These are phyloP conservation scores for Besnoitia besnoiti DNA, from an alignment of 169 alveolate species.

Conservation along the genomic window DNA sequence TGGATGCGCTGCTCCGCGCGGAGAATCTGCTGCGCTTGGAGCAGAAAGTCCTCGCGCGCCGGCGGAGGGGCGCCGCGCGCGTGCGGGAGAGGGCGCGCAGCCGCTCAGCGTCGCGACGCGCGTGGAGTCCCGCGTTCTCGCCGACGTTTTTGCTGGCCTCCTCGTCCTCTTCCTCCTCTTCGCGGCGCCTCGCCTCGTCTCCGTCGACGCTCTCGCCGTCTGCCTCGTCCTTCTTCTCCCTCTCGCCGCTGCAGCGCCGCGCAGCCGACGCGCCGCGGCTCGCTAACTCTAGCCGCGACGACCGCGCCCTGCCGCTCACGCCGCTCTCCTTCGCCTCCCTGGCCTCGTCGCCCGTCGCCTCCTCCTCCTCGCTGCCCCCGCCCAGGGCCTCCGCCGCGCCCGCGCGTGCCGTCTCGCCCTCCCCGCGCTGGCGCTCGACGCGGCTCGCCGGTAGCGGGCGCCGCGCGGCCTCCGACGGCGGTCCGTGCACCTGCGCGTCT, in stretches of 20 bases:
- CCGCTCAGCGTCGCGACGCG: not conserved
- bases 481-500: not conserved
- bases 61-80: too few relatives aligned
- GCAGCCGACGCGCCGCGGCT: too few relatives aligned
- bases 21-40: not conserved
- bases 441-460: constrained; percentile 6
- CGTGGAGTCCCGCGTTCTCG: not conserved
- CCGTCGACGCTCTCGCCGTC: not conserved
- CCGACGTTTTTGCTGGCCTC: not conserved
- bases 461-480: not conserved
- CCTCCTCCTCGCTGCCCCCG: not conserved
- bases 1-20: constrained; percentile 1
- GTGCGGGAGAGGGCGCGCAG: not conserved
- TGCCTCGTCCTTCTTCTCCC: not conserved
- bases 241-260: too few relatives aligned
- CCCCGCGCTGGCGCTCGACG: not conserved
- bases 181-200: not conserved
- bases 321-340: too few relatives aligned
- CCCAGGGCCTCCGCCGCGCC: not conserved
- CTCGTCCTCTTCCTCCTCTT: not conserved
- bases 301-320: too few relatives aligned
- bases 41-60: not conserved
- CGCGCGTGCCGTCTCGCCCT: not conserved
- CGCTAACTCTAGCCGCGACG: too few relatives aligned
- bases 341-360: not conserved